A percentile compares a stretch with the other conserved stretches of the same genome.
Evolutionary conservation across 495 filamentous ascomycete genomes (phyloP).

Genomic region (Aspergillus wentii): DNA sequence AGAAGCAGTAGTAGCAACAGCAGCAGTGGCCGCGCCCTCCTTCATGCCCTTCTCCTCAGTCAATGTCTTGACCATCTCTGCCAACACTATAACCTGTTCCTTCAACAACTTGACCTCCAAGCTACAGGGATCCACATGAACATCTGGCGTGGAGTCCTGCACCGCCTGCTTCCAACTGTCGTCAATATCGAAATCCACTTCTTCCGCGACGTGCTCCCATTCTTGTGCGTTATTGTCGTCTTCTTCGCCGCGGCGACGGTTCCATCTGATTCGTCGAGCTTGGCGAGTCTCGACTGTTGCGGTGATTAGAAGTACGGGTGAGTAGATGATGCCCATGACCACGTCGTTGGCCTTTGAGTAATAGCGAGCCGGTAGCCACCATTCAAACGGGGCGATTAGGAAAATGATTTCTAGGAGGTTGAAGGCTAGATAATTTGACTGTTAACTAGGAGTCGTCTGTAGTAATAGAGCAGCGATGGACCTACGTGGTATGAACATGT

Average conservation of each 20-base stretch:
- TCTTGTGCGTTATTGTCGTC: slow-evolving; percentile 87
- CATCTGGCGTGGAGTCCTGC: slow-evolving; percentile 65
- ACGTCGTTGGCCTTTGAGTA: slow-evolving; percentile 81
- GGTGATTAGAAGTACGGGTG: slow-evolving; percentile 74
- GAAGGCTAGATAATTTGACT: slow-evolving; percentile 46
- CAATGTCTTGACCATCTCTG: slow-evolving; percentile 48
- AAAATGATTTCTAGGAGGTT: slow-evolving; percentile 87
- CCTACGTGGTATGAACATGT: slow-evolving; percentile 86
- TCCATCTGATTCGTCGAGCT: slow-evolving; percentile 62
- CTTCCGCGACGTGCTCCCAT: slow-evolving; percentile 77
- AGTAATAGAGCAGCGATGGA: too few species aligned
- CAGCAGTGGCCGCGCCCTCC: too few species aligned
- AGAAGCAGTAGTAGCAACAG: too few species aligned
- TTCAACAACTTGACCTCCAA: slow-evolving; percentile 64
- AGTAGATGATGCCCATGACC: slow-evolving; percentile 84
- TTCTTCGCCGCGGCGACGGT: slow-evolving; percentile 74
- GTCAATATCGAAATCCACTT: slow-evolving; percentile 73
- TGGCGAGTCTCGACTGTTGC: slow-evolving; percentile 68
- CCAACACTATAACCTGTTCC: slow-evolving; percentile 66
- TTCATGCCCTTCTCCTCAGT: slow-evolving; percentile 23
- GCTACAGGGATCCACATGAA: slow-evolving; percentile 65
- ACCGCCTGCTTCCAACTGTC: slow-evolving; percentile 80
- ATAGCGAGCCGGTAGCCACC: slow-evolving; percentile 70
- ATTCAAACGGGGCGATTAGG: slow-evolving; percentile 81
- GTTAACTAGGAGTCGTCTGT: background rate